phyloP scores from a whole-genome alignment of 202 grass and related monocot species.

The Miscanthus sacchariflorus region DNA sequence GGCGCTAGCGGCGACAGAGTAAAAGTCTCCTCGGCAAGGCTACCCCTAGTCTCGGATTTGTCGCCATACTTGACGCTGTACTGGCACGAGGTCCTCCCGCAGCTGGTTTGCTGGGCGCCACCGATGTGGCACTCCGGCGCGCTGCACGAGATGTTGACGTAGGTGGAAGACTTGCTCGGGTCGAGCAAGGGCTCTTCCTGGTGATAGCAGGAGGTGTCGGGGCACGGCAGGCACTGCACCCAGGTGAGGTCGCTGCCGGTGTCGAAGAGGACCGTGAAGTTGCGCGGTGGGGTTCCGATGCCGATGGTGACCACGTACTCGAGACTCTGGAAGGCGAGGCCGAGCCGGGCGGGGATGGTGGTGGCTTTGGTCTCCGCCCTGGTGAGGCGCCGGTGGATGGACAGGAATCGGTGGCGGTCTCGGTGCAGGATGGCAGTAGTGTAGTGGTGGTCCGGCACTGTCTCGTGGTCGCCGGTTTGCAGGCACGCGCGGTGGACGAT shows the following conservation, averaged over 20 bases:
- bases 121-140: not conserved
- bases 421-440: not conserved
- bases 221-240: constrained; percentile 56
- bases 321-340: not conserved
- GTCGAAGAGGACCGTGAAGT: constrained; percentile 50
- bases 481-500: not conserved
- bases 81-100: not conserved
- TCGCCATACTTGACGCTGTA: constrained; percentile 2
- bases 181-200: constrained; percentile 40
- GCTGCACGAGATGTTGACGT: not conserved
- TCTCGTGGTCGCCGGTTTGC: not conserved
- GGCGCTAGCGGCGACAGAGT: not conserved
- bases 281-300: constrained; percentile 22
- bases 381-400: not conserved
- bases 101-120: not conserved
- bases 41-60: not conserved
- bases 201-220: not conserved
- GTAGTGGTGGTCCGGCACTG: not conserved
- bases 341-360: not conserved
- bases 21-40: constrained; percentile 1
- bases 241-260: constrained; percentile 89
- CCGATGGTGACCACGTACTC: constrained; percentile 43
- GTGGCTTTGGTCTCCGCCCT: not conserved
- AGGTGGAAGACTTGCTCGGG: constrained; percentile 5
- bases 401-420: not conserved